Conservation (phyloP, 331 rosid genomes). For the Telfairia occidentalis region DNA sequence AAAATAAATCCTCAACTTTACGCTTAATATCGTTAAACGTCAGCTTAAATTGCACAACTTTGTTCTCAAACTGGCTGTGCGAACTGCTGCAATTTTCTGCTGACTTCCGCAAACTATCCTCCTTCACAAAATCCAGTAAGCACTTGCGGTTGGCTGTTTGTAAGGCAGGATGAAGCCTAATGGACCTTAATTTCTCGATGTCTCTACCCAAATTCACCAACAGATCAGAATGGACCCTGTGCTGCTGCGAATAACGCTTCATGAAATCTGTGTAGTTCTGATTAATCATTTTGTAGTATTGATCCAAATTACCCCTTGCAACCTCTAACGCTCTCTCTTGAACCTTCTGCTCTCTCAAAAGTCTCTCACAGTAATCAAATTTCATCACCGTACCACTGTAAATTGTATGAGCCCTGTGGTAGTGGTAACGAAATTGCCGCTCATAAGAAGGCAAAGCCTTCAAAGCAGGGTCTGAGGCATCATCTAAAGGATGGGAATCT, state of each 20-base stretch:
- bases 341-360: conserved; percentile 72
- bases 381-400: conserved; percentile 37
- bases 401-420: conserved; percentile 45
- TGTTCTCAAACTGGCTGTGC: conserved; percentile 84
- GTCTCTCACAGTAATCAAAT: conserved; percentile 59
- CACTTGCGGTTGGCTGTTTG: conserved; percentile 50
- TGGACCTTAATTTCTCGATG: conserved; percentile 52
- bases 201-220: conserved; percentile 58
- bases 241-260: conserved; percentile 61
- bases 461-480: conserved; percentile 86
- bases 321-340: conserved; percentile 88
- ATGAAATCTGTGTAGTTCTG: conserved; percentile 69
- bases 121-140: conserved; percentile 82
- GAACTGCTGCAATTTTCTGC: conserved; percentile 69
- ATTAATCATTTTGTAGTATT: conserved; percentile 49
- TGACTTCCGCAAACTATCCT: conserved; percentile 63
- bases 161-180: conserved; percentile 68
- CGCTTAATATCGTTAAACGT: conserved; percentile 45
- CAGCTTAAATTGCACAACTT: conserved; percentile 66
- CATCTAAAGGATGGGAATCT: conserved; percentile 69
- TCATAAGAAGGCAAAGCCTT: conserved; percentile 89
- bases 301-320: conserved; percentile 77
- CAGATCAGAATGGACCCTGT: conserved; percentile 66
- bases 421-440: conserved; percentile 74
- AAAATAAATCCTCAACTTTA: conserved; percentile 63